These are phyloP conservation scores for Dipteronia sinensis DNA, from an alignment of 345 rosid species.

Conservation along the genomic window DNA sequence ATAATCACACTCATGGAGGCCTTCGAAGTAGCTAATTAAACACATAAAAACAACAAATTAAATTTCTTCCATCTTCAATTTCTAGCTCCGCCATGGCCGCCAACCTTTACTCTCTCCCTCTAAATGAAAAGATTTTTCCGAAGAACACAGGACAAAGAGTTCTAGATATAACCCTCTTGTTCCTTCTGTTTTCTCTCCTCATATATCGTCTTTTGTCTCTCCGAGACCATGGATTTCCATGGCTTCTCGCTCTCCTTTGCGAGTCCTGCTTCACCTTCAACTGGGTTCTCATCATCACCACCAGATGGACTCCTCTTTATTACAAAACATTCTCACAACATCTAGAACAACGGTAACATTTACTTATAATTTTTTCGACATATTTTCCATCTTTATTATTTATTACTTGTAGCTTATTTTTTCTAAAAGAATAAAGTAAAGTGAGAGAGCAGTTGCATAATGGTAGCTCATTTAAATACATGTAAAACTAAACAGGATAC, in stretches of 20 bases:
- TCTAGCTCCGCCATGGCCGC: neutral
- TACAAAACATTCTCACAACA: conserved; percentile 45
- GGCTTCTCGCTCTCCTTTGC: conserved; percentile 63
- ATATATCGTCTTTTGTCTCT: conserved; percentile 38
- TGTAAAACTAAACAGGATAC: conserved; percentile 24
- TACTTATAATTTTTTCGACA: neutral
- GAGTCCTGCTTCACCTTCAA: conserved; percentile 57
- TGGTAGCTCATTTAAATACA: no score
- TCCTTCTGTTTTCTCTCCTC: conserved; percentile 40
- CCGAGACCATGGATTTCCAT: conserved; percentile 39
- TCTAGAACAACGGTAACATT: conserved; percentile 41
- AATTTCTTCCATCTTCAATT: no score
- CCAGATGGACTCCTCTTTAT: conserved; percentile 57
- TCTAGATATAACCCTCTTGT: conserved; percentile 26
- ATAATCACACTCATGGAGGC: no score
- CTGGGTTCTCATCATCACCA: conserved; percentile 48
- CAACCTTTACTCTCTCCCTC: conserved; percentile 15
- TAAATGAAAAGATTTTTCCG: conserved; percentile 27
- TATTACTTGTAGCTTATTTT: neutral
- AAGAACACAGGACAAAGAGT: conserved; percentile 37
- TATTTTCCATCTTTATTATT: neutral
- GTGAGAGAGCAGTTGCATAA: no score
- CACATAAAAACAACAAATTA: no score
- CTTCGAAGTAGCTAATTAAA: no score
- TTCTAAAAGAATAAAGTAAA: no score